These are phyloP conservation scores for Symbiotaphrina buchneri DNA, from an alignment of 495 filamentous ascomycete species.

Conservation along the genomic window DNA sequence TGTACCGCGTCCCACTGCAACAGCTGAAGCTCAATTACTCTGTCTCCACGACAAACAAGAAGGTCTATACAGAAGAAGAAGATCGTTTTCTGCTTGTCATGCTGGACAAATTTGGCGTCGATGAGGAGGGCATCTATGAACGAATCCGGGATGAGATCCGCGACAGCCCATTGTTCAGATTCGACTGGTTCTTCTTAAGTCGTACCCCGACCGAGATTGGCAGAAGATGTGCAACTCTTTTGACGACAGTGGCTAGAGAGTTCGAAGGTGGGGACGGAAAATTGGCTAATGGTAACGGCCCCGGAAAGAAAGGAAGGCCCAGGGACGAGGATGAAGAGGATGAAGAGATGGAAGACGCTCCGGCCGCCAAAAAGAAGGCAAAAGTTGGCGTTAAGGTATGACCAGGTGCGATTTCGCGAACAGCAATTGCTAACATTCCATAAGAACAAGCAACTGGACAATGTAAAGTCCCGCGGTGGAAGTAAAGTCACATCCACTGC, in stretches of 20 bases:
- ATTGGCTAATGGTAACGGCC: constrained; percentile 19
- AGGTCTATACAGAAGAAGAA: constrained; percentile 97
- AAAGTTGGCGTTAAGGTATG: constrained; percentile 57
- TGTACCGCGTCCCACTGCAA: constrained; percentile 89
- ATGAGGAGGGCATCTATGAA: constrained; percentile 66
- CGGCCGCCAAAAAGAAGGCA: constrained; percentile 77
- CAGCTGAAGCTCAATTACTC: constrained; percentile 98
- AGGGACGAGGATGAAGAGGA: constrained; percentile 52
- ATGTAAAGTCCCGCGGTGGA: constrained; percentile 1
- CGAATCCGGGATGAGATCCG: constrained; percentile 80
- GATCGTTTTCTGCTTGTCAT: constrained; percentile 91
- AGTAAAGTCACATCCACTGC: constrained; percentile 3
- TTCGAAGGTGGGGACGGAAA: constrained; percentile 49
- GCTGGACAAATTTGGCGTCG: constrained; percentile 73
- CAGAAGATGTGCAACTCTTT: constrained; percentile 76
- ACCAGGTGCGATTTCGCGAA: too few relatives aligned
- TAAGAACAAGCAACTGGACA: constrained; percentile 4
- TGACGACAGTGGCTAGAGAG: constrained; percentile 84
- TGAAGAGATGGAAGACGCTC: constrained; percentile 42
- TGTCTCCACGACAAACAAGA: constrained; percentile 98
- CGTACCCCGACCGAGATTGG: constrained; percentile 83
- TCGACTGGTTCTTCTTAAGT: constrained; percentile 98
- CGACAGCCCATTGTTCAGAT: constrained; percentile 85
- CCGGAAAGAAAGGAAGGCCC: constrained; percentile 53
- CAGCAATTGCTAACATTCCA: neutral